phyloP scores from a whole-genome alignment of 2,329 filamentous ascomycete species.

The Allantophomopsis lycopodina region DNA sequence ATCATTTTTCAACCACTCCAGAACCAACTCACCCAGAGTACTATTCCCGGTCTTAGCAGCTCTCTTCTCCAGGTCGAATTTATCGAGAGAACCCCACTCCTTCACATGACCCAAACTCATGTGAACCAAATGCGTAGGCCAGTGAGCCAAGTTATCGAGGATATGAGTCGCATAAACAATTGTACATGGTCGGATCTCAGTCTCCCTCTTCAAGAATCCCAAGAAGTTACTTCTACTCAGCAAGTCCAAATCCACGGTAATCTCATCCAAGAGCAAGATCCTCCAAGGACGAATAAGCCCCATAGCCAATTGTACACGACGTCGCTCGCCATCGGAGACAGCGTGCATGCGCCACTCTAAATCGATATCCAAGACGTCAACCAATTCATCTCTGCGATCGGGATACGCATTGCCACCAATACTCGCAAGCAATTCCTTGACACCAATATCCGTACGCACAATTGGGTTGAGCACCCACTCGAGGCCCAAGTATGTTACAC shows the following conservation, averaged over 20 bases:
- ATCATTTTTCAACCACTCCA: constrained; percentile 78
- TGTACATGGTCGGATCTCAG: constrained; percentile 67
- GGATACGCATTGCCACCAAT: constrained; percentile 80
- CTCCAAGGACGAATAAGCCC: constrained; percentile 84
- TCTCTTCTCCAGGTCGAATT: constrained; percentile 38
- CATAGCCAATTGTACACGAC: constrained; percentile 92
- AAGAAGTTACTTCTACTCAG: constrained; percentile 77
- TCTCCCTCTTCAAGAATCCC: constrained; percentile 75
- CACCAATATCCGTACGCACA: constrained; percentile 87
- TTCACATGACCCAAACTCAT: constrained; percentile 85
- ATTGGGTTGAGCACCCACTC: constrained; percentile 98
- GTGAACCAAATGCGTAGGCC: constrained; percentile 92
- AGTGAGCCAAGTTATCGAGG: constrained; percentile 82
- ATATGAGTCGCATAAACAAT: constrained; percentile 98
- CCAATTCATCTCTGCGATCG: constrained; percentile 72
- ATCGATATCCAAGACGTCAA: constrained; percentile 84
- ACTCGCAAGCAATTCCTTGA: constrained; percentile 68
- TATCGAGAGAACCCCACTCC: constrained; percentile 66
- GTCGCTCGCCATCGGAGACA: constrained; percentile 82
- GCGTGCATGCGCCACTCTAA: constrained; percentile 89
- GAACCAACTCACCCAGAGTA: constrained; percentile 71
- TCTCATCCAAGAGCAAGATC: constrained; percentile 84
- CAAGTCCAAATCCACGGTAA: constrained; percentile 91
- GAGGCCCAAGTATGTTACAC: constrained; percentile 90
- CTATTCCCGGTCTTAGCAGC: constrained; percentile 52